Conservation (phyloP, 2,329 filamentous ascomycete genomes). For the Paraphaeosphaeria minitans region DNA sequence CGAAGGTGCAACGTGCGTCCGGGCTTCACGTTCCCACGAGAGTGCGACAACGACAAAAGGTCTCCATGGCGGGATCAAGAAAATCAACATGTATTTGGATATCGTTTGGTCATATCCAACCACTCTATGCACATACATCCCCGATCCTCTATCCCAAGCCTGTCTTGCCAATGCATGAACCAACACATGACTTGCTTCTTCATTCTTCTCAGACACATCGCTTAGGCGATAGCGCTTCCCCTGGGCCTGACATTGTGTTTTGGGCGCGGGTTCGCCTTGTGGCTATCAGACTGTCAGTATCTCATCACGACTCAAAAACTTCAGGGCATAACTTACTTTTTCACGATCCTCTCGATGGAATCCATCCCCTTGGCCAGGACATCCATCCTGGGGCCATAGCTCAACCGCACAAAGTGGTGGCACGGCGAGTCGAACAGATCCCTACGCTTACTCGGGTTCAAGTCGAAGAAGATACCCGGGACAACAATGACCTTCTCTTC, state of each 20-base stretch:
- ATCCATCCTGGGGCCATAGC: slow-evolving; percentile 50
- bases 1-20: too few relatives aligned
- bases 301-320: neutral
- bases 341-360: slow-evolving; percentile 47
- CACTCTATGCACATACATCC: neutral
- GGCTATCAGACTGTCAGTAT: slow-evolving; percentile 6
- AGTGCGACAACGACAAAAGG: too few relatives aligned
- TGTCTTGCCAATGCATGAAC: neutral
- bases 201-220: neutral
- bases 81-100: slow-evolving; percentile 2
- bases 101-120: neutral
- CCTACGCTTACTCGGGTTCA: slow-evolving; percentile 86
- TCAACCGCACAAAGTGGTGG: slow-evolving; percentile 61
- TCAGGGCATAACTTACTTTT: slow-evolving; percentile 39
- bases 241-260: slow-evolving; percentile 16
- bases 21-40: too few relatives aligned
- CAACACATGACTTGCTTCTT: neutral
- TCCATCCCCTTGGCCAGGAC: slow-evolving; percentile 48
- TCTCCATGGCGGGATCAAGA: neutral
- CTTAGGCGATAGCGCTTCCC: slow-evolving; percentile 11
- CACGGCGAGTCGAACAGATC: slow-evolving; percentile 95
- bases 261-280: slow-evolving; percentile 17
- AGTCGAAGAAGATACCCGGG: slow-evolving; percentile 95
- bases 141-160: neutral
- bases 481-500: slow-evolving; percentile 96